Evolutionary conservation across 2,329 filamentous ascomycete genomes (phyloP), one percentile per base, ranked within the genome.

Genomic region (Dactylonectria estremocensis): DNA sequence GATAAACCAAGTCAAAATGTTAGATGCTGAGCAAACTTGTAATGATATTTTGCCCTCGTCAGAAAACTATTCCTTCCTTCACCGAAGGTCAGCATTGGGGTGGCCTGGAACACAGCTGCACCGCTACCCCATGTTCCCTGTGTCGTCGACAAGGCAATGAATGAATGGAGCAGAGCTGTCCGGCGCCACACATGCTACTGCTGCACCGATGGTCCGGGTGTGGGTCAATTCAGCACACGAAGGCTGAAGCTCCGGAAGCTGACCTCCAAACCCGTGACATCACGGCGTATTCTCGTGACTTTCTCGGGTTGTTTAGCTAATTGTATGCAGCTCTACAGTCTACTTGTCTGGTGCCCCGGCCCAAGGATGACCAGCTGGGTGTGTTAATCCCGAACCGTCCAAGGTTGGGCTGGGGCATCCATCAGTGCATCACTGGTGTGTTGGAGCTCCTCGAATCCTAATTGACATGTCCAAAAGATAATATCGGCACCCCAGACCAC

Each of bases 401-500:
- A 64, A 45, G 46, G 46, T 54, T 58, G 16, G 24, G 33, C n/a
- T 57, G n/a, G 53, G 22, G 43, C 45, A 28, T 16, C 24, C n/a
- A n/a, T 49, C 33, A 48, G 28, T 46, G 55, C n/a, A n/a, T 49
- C 33, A 48, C 37, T 46, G 55, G 54, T 59, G 31, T 53, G 22
- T 48, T 58, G 46, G 33, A 53, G 33, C 33, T 57, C 52, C 63
- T 31, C 28, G 49, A 52, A 52, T 52, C 28, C 49, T 11, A 33
- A 33, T 31, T 33, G 16, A 18, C 49, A 52, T 33, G 28, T 35
- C 35, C 58, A 20, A 49, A 49, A 66, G 22, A 28, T 48, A 37
- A 28, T 48, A 37, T 66, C 58, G 64, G 58, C 52, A 66, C 56
- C 58, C 52, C 49, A 66, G 58, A 61, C 64, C 64, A 46, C 54